Percentiles rank a stretch among this genome's conserved stretches.
Evolutionary conservation across 345 rosid species (phyloP).

Genomic region (Geranium brycei): DNA sequence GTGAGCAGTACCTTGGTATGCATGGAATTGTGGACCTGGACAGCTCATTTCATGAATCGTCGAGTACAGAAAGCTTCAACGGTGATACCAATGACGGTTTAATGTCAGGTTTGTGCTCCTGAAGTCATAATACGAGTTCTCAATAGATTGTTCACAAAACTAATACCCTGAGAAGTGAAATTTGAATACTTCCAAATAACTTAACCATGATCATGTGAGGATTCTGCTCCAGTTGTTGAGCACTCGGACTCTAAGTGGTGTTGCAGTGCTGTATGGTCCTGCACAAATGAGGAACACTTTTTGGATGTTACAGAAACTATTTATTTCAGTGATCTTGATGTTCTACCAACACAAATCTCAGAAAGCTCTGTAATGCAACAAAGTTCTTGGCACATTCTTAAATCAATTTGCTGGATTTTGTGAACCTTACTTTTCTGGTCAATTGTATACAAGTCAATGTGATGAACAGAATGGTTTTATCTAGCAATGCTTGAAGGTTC

Average conservation of each 20-base stretch:
- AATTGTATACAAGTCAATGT: too few relatives aligned
- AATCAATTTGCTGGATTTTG: background rate
- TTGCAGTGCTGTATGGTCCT: background rate
- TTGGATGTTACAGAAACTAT: background rate
- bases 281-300: background rate
- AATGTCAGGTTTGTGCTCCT: background rate
- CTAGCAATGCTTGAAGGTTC: background rate
- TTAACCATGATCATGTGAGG: background rate
- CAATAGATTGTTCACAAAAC: background rate
- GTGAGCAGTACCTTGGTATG: background rate
- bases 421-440: background rate
- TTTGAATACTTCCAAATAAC: background rate
- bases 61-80: too few relatives aligned
- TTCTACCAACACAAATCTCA: background rate
- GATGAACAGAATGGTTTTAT: too few relatives aligned
- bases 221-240: background rate
- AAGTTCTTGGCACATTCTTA: background rate
- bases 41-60: background rate
- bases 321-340: background rate
- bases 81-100: too few relatives aligned
- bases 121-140: background rate
- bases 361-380: too few relatives aligned
- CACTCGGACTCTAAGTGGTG: background rate
- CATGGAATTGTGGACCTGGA: background rate
- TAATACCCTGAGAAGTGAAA: background rate